Percentiles rank a stretch among this genome's conserved stretches.
Conservation (phyloP, 2,329 filamentous ascomycete species). For the Nigrospora osmanthi region DNA sequence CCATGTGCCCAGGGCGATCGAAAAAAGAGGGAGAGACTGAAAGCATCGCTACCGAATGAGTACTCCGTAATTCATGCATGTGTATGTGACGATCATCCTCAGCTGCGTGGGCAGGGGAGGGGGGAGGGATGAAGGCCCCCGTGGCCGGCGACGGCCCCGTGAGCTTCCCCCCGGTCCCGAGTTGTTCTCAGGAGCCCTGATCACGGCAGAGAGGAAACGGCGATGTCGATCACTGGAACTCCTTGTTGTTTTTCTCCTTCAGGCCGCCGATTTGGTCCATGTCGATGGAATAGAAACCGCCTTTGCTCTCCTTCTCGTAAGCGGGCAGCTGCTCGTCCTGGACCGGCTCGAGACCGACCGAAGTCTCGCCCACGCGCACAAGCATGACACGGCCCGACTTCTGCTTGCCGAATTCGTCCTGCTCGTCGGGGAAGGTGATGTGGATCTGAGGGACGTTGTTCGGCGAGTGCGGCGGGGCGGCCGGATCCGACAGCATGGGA, state of each 20-base stretch:
- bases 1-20: background rate
- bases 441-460: slow-evolving; percentile 88
- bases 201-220: background rate
- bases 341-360: slow-evolving; percentile 82
- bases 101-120: too few species aligned
- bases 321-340: slow-evolving; percentile 75
- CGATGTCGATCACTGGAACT: slow-evolving; percentile 17
- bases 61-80: slow-evolving; percentile 8
- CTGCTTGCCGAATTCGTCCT: slow-evolving; percentile 74
- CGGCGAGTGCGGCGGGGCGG: slow-evolving; percentile 68
- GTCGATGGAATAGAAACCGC: slow-evolving; percentile 87
- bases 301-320: slow-evolving; percentile 74
- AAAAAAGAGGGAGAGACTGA: slow-evolving; percentile 2
- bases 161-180: too few species aligned
- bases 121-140: too few species aligned
- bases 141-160: too few species aligned
- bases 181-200: too few species aligned
- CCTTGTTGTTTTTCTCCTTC: slow-evolving; percentile 69
- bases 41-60: slow-evolving; percentile 3
- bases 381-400: slow-evolving; percentile 85
- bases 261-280: slow-evolving; percentile 90
- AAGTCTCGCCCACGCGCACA: slow-evolving; percentile 81
- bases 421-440: slow-evolving; percentile 95
- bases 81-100: slow-evolving; percentile 2
- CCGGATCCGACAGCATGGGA: slow-evolving; percentile 68